Evolutionary conservation across 495 filamentous ascomycete genomes (phyloP).

Genomic region (Penicillium chermesinum): DNA sequence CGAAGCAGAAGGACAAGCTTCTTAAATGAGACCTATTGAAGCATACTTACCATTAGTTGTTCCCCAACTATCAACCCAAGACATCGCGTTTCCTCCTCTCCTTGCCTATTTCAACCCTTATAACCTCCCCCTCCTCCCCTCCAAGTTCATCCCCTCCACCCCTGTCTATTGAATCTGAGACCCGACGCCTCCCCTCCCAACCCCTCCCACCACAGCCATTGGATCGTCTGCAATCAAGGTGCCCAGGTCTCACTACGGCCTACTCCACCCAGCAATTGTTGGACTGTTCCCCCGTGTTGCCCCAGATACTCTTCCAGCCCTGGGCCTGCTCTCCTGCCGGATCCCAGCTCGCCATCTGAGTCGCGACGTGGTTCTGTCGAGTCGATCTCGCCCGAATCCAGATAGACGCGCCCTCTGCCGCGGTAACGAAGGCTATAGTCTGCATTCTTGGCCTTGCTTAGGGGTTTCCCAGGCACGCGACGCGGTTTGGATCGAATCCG

Average conservation of each 20-base stretch:
- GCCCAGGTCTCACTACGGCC: not conserved
- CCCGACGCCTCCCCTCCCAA: slow-evolving; percentile 15
- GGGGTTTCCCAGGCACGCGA: slow-evolving; percentile 34
- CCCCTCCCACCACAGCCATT: not conserved
- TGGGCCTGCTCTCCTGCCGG: not conserved
- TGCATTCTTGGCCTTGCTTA: slow-evolving; percentile 46
- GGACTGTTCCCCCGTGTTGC: not conserved
- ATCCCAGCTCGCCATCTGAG: slow-evolving; percentile 10
- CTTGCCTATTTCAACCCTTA: slow-evolving; percentile 10
- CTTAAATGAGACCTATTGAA: not conserved
- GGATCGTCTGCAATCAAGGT: not conserved
- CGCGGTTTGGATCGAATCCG: slow-evolving; percentile 30
- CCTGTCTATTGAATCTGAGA: slow-evolving; percentile 29
- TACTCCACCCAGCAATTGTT: not conserved
- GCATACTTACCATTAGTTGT: not conserved
- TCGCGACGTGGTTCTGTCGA: slow-evolving; percentile 4
- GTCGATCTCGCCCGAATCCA: slow-evolving; percentile 19
- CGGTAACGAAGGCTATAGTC: slow-evolving; percentile 38
- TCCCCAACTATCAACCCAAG: slow-evolving; percentile 14
- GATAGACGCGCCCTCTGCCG: slow-evolving; percentile 12
- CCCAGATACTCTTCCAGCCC: slow-evolving; percentile 7
- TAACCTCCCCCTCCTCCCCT: slow-evolving; percentile 17
- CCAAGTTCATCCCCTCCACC: slow-evolving; percentile 14
- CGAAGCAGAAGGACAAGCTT: slow-evolving; percentile 22
- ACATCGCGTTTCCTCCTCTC: slow-evolving; percentile 4